Evolutionary conservation across 768 basidiomycete genomes (phyloP), one percentile per base, ranked within the genome.

Genomic region (Boletus reticuloceps): DNA sequence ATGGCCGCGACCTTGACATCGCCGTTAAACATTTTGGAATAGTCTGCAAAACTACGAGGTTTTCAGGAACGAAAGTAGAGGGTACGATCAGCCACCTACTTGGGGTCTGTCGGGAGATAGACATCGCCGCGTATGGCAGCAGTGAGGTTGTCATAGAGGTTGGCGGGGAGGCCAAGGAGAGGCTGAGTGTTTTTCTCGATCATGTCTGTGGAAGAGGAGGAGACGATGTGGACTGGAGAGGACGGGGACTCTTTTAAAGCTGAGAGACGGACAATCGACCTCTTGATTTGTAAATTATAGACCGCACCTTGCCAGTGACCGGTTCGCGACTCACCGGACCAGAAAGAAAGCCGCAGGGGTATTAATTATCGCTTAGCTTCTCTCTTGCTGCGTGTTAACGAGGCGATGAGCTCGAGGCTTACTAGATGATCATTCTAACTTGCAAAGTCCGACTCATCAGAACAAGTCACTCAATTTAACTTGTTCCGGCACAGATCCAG

Each of bases 21-120:
- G 6, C 89, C 91, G 59, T 93, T 93, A 77, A 92, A 93, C 51
- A 91, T 78, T 34, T 69, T 78, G 6, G 72, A 63, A 37, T 64
- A 65, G 17, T 70, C 58, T 40, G 38, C 36, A 45, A 71, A 73
- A 47, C 71, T 73, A 36, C 22, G 10, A 34, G 55, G 46, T 45
- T 36, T 56, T 41, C 12, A 46, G 45, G 40, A 31, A 38, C 39
- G 45, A 51, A 31, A 37, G 38, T 27, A 29, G 42, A 20, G 50
- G 34, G 5, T n/a, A 17, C 16, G 48, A 39, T 43, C 10, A 27
- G 19, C 19, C 16, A 58, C 64, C 51, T 64, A 81, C 81, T 72
- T 73, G 19, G 74, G 56, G 54, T 81, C 75, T 32, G 69, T 68
- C 34, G 77, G 72, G 56, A 76, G 71, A 60, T 78, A 76, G 27